A percentile compares a stretch with the other conserved stretches of the same genome.
Conservation (phyloP, 2,329 filamentous ascomycete genomes). For the Beauveria bassiana region DNA sequence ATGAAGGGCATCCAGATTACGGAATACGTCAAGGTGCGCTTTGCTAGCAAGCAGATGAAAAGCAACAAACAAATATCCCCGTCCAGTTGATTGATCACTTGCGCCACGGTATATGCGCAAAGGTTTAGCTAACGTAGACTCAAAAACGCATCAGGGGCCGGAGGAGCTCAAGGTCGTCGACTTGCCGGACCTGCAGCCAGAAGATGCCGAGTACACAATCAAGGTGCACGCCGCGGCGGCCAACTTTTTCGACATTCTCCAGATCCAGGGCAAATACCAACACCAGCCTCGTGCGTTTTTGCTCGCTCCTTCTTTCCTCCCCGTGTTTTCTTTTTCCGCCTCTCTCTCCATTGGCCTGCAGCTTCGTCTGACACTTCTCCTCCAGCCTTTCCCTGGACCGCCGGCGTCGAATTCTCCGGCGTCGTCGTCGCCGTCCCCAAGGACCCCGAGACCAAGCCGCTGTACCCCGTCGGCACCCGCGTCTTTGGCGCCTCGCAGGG, state of each 20-base stretch:
- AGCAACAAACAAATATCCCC: too few relatives aligned
- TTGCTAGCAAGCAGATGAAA: not conserved
- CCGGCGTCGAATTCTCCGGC: constrained; percentile 82
- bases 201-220: constrained; percentile 72
- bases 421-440: constrained; percentile 61
- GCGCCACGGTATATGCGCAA: not conserved
- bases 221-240: constrained; percentile 78
- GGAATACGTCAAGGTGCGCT: constrained; percentile 63
- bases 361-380: not conserved
- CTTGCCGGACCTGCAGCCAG: constrained; percentile 67
- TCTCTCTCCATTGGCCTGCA: not conserved
- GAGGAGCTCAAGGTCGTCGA: constrained; percentile 67
- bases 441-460: constrained; percentile 29
- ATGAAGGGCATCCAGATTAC: constrained; percentile 72
- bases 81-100: not conserved
- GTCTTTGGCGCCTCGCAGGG: constrained; percentile 87
- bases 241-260: constrained; percentile 96
- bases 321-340: not conserved
- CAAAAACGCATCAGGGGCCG: constrained; percentile 49
- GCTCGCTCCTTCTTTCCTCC: not conserved
- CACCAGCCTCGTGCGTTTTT: constrained; percentile 60
- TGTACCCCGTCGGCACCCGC: constrained; percentile 64
- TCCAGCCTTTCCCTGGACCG: constrained; percentile 71
- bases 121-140: not conserved
- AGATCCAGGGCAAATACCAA: constrained; percentile 94